Evolutionary conservation across 1,139 yeast genomes (phyloP).

Genomic region (Lodderomyces oxycetoniae): DNA sequence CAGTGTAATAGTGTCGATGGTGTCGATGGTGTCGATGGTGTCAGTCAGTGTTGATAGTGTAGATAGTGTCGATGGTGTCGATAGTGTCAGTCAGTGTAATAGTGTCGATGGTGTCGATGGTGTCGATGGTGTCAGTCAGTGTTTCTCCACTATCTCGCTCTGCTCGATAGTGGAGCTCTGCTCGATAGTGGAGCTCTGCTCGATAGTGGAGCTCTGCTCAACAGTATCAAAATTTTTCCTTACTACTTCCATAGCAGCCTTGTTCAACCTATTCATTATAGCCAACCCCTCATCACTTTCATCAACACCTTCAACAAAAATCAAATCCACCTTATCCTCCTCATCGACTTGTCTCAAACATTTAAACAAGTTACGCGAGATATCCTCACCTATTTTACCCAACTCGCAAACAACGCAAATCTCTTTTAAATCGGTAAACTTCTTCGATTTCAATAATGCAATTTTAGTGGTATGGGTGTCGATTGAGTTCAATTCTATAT

Average conservation of each 20-base stretch:
- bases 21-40: too few relatives aligned
- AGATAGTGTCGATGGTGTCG: too few relatives aligned
- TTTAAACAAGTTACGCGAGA: conserved; percentile 72
- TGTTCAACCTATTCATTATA: conserved; percentile 82
- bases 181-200: too few relatives aligned
- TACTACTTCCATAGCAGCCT: conserved; percentile 68
- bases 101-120: too few relatives aligned
- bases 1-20: too few relatives aligned
- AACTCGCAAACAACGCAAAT: conserved; percentile 40
- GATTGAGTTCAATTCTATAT: conserved; percentile 18
- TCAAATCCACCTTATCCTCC: conserved; percentile 47
- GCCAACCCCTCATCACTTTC: conserved; percentile 82
- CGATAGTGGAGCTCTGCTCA: too few relatives aligned
- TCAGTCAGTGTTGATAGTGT: too few relatives aligned
- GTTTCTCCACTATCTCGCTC: too few relatives aligned
- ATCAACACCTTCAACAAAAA: conserved; percentile 70
- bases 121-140: too few relatives aligned
- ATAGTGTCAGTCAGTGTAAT: too few relatives aligned
- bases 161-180: too few relatives aligned
- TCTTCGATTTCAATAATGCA: conserved; percentile 45
- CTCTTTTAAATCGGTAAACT: conserved; percentile 25
- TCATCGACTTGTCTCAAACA: conserved; percentile 71
- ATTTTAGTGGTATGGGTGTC: conserved; percentile 20
- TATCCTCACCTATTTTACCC: conserved; percentile 57
- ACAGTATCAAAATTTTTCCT: too few relatives aligned